A percentile compares a stretch with the other conserved stretches of the same genome.
Conservation (phyloP, 1,139 yeast genomes). For the Oligophagozyma castellii region DNA sequence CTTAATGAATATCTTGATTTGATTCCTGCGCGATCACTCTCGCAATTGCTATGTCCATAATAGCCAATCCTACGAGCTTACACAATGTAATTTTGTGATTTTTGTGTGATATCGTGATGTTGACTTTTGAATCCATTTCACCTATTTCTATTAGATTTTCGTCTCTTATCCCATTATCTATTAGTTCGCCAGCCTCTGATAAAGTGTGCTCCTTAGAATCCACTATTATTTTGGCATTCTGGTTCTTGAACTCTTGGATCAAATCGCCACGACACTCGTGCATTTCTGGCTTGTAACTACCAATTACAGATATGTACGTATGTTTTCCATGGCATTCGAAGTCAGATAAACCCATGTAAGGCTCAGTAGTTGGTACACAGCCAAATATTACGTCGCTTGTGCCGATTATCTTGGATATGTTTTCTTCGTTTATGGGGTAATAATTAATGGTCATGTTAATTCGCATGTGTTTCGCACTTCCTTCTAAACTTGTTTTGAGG, state of each 20-base stretch:
- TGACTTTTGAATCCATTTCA: conserved; percentile 3
- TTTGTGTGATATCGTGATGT: conserved; percentile 3
- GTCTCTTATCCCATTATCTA: conserved; percentile 30
- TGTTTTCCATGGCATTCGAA: conserved; percentile 26
- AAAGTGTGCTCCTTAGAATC: conserved; percentile 46
- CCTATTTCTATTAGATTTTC: conserved; percentile 32
- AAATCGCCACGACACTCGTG: conserved; percentile 41
- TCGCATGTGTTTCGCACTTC: conserved; percentile 3
- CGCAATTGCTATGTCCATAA: conserved; percentile 45
- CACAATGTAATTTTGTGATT: conserved; percentile 28
- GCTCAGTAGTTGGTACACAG: conserved; percentile 43
- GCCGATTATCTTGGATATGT: conserved; percentile 4
- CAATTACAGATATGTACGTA: conserved; percentile 44
- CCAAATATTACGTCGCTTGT: conserved; percentile 37
- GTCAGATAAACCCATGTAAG: conserved; percentile 30
- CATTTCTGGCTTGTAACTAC: conserved; percentile 60
- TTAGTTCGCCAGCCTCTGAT: conserved; percentile 53
- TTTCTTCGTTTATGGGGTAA: conserved; percentile 12
- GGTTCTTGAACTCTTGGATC: conserved; percentile 20
- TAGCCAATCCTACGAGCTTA: conserved; percentile 46
- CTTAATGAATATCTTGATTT: too few species aligned
- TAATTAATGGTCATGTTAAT: too few species aligned
- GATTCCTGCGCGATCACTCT: too few species aligned
- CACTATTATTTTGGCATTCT: conserved; percentile 32
- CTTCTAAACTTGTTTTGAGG: conserved; percentile 2